phyloP scores from a whole-genome alignment of 306 rosid species.

The Medicago ruthenica region DNA sequence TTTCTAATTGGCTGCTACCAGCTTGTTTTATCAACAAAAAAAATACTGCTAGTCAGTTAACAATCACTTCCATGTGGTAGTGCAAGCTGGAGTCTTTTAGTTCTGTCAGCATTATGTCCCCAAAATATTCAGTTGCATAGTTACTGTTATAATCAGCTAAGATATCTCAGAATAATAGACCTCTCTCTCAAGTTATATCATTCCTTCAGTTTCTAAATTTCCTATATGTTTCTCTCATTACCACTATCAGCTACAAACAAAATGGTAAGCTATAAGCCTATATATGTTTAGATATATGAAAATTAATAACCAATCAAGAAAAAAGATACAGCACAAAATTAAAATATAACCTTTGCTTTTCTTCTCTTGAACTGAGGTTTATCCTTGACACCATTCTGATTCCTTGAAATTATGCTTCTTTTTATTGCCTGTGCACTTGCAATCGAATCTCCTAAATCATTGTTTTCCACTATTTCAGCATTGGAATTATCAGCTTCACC shows the following conservation, averaged over 20 bases:
- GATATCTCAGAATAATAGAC: background rate
- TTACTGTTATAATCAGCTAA: background rate
- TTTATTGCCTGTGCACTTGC: conserved; percentile 39
- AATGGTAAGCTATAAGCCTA: conserved; percentile 30
- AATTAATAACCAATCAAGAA: background rate
- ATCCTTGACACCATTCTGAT: conserved; percentile 55
- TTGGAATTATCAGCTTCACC: conserved; percentile 44
- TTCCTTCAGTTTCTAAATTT: background rate
- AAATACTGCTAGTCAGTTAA: background rate
- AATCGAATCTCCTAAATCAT: conserved; percentile 50
- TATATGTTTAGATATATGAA: background rate
- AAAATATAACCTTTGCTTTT: conserved; percentile 69
- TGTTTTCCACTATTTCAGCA: conserved; percentile 43
- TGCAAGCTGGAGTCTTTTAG: background rate
- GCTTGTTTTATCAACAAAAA: background rate
- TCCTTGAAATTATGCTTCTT: conserved; percentile 38
- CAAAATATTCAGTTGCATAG: background rate
- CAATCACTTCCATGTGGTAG: background rate
- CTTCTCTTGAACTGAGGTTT: conserved; percentile 79
- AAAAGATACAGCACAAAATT: conserved; percentile 3
- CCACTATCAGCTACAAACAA: background rate
- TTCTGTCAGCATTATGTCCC: background rate
- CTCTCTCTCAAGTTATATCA: background rate
- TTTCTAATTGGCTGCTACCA: background rate
- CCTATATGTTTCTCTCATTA: background rate